phyloP scores from a whole-genome alignment of 1,284 basidiomycete genomes.

The Cutaneotrichosporon sp. region DNA sequence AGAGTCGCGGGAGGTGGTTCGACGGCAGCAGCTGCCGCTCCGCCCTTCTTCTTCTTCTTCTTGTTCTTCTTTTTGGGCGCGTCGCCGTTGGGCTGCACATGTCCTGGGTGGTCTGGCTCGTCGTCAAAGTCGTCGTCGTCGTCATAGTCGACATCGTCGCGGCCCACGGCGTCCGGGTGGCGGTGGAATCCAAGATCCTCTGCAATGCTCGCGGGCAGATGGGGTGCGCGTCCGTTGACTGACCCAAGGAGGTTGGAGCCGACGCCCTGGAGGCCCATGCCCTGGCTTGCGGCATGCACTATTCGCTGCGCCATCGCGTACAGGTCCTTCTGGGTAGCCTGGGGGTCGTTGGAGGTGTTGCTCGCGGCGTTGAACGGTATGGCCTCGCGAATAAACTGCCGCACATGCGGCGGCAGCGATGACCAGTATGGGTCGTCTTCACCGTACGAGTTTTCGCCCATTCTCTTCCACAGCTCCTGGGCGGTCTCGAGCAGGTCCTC shows the following conservation, averaged over 20 bases:
- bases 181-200: conserved; percentile 53
- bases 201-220: conserved; percentile 37
- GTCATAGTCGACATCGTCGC: conserved; percentile 50
- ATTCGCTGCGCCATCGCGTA: conserved; percentile 65
- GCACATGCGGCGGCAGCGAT: conserved; percentile 54
- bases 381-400: conserved; percentile 56
- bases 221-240: conserved; percentile 29
- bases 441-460: conserved; percentile 47
- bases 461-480: conserved; percentile 48
- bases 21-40: conserved; percentile 11
- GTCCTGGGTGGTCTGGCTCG: conserved; percentile 18
- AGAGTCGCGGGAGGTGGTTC: conserved; percentile 42
- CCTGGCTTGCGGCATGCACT: conserved; percentile 53
- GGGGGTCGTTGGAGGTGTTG: conserved; percentile 27
- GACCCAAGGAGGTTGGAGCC: conserved; percentile 36
- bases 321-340: conserved; percentile 51
- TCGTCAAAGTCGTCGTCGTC: conserved; percentile 45
- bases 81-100: conserved; percentile 35
- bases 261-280: conserved; percentile 48
- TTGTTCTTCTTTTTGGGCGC: conserved; percentile 52
- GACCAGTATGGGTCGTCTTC: conserved; percentile 59
- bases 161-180: conserved; percentile 46
- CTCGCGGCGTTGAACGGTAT: conserved; percentile 49
- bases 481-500: conserved; percentile 48
- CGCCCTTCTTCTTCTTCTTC: conserved; percentile 55